Conservation (phyloP, 768 basidiomycete genomes). For the Amanita molliuscula region DNA sequence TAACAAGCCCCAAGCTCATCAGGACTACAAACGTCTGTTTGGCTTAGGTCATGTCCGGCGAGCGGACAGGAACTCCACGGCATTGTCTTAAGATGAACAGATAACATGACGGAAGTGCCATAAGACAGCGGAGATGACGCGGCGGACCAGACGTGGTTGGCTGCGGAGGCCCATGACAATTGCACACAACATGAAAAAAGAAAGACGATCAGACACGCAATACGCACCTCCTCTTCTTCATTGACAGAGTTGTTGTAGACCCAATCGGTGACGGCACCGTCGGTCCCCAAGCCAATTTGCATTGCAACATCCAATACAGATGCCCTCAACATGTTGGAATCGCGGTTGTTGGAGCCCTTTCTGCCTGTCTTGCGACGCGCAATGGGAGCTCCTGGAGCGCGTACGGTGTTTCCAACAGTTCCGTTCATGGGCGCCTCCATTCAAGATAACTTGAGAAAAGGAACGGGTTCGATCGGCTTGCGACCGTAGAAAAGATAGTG, state of each 20-base stretch:
- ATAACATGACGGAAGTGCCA: neutral
- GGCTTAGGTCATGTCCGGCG: neutral
- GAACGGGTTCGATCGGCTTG: neutral
- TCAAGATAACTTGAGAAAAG: neutral
- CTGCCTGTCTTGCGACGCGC: constrained; percentile 1
- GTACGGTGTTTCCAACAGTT: neutral
- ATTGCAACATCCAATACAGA: constrained; percentile 69
- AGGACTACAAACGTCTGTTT: neutral
- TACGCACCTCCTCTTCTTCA: constrained; percentile 41
- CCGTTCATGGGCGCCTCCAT: neutral
- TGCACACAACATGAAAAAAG: neutral
- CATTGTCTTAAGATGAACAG: neutral
- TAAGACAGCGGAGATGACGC: neutral
- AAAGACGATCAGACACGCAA: neutral
- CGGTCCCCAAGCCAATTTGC: constrained; percentile 52
- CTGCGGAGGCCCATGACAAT: neutral
- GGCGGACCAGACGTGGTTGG: neutral
- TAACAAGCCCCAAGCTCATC: neutral
- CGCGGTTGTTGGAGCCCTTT: constrained; percentile 19
- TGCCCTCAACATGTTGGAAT: constrained; percentile 54
- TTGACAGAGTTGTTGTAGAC: constrained; percentile 55
- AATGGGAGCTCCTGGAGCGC: constrained; percentile 3
- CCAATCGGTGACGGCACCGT: constrained; percentile 54
- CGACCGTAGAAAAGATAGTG: constrained; percentile 1
- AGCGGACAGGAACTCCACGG: neutral